Conservation (phyloP, 176 grass and related monocot species). For the Triticum monococcum region DNA sequence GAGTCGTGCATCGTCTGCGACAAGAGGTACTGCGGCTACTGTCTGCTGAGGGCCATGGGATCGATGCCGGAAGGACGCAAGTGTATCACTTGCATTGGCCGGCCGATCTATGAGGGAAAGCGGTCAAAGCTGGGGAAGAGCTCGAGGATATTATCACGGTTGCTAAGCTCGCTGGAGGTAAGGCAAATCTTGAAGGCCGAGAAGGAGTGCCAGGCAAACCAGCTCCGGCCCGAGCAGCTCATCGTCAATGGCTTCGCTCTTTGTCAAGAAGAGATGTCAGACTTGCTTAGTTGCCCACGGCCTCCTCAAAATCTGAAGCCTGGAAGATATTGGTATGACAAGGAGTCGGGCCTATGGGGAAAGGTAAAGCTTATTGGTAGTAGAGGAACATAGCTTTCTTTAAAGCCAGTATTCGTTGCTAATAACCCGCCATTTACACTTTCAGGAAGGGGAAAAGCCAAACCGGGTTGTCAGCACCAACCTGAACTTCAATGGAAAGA, state of each 20-base stretch:
- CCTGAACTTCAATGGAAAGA: slow-evolving; percentile 84
- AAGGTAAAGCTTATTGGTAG: slow-evolving; percentile 47
- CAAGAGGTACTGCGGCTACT: slow-evolving; percentile 68
- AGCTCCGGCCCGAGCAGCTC: slow-evolving; percentile 83
- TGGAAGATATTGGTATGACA: slow-evolving; percentile 98
- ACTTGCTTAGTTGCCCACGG: slow-evolving; percentile 69
- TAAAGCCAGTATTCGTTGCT: neutral
- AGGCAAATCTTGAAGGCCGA: slow-evolving; percentile 89
- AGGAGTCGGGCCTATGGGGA: slow-evolving; percentile 95
- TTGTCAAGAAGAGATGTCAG: slow-evolving; percentile 63
- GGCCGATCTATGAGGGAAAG: slow-evolving; percentile 70
- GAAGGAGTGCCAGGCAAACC: slow-evolving; percentile 94
- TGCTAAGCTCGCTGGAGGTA: slow-evolving; percentile 85
- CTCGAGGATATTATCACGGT: slow-evolving; percentile 53
- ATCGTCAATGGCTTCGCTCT: slow-evolving; percentile 69
- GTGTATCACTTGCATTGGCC: slow-evolving; percentile 78
- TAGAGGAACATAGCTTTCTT: neutral
- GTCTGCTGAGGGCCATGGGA: slow-evolving; percentile 86
- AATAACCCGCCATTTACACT: slow-evolving; percentile 4
- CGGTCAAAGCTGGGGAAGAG: slow-evolving; percentile 81
- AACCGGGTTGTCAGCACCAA: slow-evolving; percentile 68
- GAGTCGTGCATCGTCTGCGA: slow-evolving; percentile 83
- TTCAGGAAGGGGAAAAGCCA: slow-evolving; percentile 81
- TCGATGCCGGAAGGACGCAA: slow-evolving; percentile 97
- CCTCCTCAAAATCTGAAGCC: slow-evolving; percentile 89